Evolutionary conservation across 768 basidiomycete species (phyloP).

Genomic region (Calocybe cyanea): DNA sequence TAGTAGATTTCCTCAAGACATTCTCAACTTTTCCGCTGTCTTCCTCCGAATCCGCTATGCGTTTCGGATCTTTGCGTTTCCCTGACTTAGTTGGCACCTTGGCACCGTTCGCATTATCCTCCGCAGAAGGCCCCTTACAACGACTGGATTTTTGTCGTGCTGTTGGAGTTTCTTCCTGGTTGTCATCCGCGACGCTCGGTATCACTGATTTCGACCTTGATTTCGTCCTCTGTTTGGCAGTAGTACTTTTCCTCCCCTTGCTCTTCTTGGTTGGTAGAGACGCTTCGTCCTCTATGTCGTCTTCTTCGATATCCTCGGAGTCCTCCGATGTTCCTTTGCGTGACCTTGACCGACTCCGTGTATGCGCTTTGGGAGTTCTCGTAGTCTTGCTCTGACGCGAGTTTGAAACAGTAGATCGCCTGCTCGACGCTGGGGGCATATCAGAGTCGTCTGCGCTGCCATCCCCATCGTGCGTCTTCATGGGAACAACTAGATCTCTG

Average conservation of each 20-base stretch:
- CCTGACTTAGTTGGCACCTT: slow-evolving; percentile 10
- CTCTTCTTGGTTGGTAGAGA: not conserved
- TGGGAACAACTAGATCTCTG: slow-evolving; percentile 32
- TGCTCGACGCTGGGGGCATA: slow-evolving; percentile 17
- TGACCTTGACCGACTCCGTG: slow-evolving; percentile 14
- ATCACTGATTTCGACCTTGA: slow-evolving; percentile 21
- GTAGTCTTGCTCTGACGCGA: slow-evolving; percentile 10
- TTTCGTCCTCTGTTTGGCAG: slow-evolving; percentile 15
- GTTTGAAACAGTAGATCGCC: slow-evolving; percentile 10
- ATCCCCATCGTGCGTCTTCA: slow-evolving; percentile 39
- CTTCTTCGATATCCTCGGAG: slow-evolving; percentile 21
- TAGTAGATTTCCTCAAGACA: slow-evolving; percentile 13
- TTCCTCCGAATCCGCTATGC: slow-evolving; percentile 2
- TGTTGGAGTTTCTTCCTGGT: slow-evolving; percentile 10
- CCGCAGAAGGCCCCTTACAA: not conserved
- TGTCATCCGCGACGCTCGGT: slow-evolving; percentile 13
- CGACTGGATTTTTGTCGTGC: slow-evolving; percentile 6
- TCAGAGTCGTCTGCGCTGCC: slow-evolving; percentile 21
- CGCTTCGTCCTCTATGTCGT: not conserved
- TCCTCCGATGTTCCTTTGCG: slow-evolving; percentile 21
- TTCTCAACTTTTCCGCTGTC: slow-evolving; percentile 7
- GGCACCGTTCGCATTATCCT: slow-evolving; percentile 16
- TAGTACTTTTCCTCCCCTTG: slow-evolving; percentile 10
- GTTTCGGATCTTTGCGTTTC: slow-evolving; percentile 3
- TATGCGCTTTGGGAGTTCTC: slow-evolving; percentile 13